These are phyloP conservation scores for Eucommia ulmoides DNA, from an alignment of 257 asterid species.

Conservation along the genomic window DNA sequence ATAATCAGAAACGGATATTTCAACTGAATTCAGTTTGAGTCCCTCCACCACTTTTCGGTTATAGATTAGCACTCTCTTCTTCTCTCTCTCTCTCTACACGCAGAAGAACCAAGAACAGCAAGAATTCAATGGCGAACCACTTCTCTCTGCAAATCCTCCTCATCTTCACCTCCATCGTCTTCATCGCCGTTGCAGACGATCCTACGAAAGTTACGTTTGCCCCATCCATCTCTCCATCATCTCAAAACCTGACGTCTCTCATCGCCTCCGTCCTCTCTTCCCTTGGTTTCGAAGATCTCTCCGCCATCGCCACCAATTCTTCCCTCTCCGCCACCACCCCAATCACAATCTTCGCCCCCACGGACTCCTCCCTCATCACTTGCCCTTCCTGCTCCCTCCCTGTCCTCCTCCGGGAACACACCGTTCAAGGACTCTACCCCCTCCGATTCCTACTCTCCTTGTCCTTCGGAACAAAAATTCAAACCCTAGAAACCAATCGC, in stretches of 20 bases:
- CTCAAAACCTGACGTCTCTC: slow-evolving; percentile 10
- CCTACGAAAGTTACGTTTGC: too few species aligned
- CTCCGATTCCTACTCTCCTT: slow-evolving; percentile 38
- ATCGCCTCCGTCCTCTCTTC: slow-evolving; percentile 34
- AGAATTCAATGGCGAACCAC: slow-evolving; percentile 13
- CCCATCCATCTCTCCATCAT: slow-evolving; percentile 3
- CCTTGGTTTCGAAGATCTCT: slow-evolving; percentile 46
- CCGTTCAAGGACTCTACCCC: slow-evolving; percentile 57
- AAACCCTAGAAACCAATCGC: slow-evolving; percentile 35
- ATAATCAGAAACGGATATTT: too few species aligned
- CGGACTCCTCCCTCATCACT: slow-evolving; percentile 49
- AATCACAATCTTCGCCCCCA: slow-evolving; percentile 61
- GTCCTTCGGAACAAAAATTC: slow-evolving; percentile 64
- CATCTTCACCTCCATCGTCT: slow-evolving; percentile 1
- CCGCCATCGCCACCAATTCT: slow-evolving; percentile 30
- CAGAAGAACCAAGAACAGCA: too few species aligned
- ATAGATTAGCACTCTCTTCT: too few species aligned
- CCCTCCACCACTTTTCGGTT: too few species aligned
- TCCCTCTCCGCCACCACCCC: slow-evolving; percentile 33
- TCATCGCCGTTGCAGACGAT: neutral
- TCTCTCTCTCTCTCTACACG: too few species aligned
- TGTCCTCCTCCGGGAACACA: slow-evolving; percentile 61
- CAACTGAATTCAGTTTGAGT: too few species aligned
- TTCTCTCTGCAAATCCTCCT: slow-evolving; percentile 6
- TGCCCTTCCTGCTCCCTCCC: slow-evolving; percentile 66